Conservation (phyloP, 2,329 filamentous ascomycete genomes). For the Sclerotinia minor region DNA sequence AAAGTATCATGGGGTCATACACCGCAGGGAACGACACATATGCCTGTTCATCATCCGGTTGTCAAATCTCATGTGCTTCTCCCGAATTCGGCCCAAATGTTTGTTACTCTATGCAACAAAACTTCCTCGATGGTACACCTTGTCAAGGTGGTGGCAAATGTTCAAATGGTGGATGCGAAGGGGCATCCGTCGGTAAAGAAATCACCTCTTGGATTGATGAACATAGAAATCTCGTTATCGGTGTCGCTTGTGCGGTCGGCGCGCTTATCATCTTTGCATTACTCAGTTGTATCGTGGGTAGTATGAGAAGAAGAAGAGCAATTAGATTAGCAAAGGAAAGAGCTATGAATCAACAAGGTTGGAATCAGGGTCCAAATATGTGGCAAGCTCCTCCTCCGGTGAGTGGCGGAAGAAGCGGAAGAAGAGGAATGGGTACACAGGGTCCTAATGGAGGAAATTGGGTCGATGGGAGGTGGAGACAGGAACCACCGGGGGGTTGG, state of each 20-base stretch:
- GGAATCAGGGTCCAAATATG: constrained; percentile 27
- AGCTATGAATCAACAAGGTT: constrained; percentile 24
- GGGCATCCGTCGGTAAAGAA: constrained; percentile 67
- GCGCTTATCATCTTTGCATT: constrained; percentile 70
- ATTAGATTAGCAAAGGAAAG: constrained; percentile 10
- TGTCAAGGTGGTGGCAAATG: constrained; percentile 82
- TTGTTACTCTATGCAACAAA: constrained; percentile 79
- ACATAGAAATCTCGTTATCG: constrained; percentile 82
- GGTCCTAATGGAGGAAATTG: neutral
- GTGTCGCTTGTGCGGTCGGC: constrained; percentile 70
- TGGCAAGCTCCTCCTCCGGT: constrained; percentile 12
- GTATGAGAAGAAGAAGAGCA: constrained; percentile 45
- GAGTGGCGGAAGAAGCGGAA: neutral
- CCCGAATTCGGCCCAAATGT: constrained; percentile 63
- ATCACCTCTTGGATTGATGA: constrained; percentile 73
- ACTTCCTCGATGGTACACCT: constrained; percentile 88
- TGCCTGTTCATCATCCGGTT: constrained; percentile 73
- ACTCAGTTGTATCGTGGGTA: constrained; percentile 63
- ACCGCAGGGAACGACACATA: constrained; percentile 74
- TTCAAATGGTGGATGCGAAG: constrained; percentile 73
- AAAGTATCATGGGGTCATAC: constrained; percentile 74
- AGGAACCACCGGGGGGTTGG: constrained; percentile 17
- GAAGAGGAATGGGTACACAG: neutral
- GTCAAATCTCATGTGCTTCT: constrained; percentile 71
- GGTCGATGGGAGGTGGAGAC: constrained; percentile 22